These are phyloP conservation scores for Penicillium cataractarum DNA, from an alignment of 495 filamentous ascomycete genomes.

Conservation along the genomic window DNA sequence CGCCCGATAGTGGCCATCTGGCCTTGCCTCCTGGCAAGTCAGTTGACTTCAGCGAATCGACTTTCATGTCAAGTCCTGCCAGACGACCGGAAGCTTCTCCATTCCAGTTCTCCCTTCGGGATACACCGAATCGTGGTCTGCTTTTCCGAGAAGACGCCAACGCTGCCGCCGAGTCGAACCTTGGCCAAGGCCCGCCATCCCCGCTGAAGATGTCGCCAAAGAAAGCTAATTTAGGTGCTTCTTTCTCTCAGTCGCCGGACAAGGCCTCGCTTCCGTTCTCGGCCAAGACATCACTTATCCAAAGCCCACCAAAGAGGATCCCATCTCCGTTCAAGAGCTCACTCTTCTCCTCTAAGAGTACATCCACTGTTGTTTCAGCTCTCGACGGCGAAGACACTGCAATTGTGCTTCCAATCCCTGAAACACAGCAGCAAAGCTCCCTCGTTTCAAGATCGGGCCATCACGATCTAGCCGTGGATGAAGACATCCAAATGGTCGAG, in stretches of 20 bases:
- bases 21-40: constrained; percentile 33
- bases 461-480: constrained; percentile 4
- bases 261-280: constrained; percentile 39
- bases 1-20: constrained; percentile 27
- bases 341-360: constrained; percentile 19
- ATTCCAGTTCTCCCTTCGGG: constrained; percentile 49
- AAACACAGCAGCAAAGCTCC: not conserved
- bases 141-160: constrained; percentile 26
- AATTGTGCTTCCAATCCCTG: not conserved
- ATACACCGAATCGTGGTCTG: constrained; percentile 37
- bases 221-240: constrained; percentile 44
- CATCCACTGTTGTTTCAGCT: not conserved
- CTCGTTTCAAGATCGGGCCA: not conserved
- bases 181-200: constrained; percentile 32
- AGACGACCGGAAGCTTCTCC: constrained; percentile 52
- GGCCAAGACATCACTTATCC: constrained; percentile 41
- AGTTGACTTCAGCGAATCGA: constrained; percentile 41
- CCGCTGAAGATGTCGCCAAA: constrained; percentile 52
- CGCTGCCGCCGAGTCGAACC: constrained; percentile 29
- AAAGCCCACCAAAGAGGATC: constrained; percentile 48
- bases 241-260: constrained; percentile 34
- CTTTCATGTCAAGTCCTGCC: constrained; percentile 54
- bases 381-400: not conserved
- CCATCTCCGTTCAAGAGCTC: constrained; percentile 45
- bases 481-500: constrained; percentile 29